These are phyloP conservation scores for Camptophora hylomeconis DNA, from an alignment of 2,329 filamentous ascomycete species.

Conservation along the genomic window DNA sequence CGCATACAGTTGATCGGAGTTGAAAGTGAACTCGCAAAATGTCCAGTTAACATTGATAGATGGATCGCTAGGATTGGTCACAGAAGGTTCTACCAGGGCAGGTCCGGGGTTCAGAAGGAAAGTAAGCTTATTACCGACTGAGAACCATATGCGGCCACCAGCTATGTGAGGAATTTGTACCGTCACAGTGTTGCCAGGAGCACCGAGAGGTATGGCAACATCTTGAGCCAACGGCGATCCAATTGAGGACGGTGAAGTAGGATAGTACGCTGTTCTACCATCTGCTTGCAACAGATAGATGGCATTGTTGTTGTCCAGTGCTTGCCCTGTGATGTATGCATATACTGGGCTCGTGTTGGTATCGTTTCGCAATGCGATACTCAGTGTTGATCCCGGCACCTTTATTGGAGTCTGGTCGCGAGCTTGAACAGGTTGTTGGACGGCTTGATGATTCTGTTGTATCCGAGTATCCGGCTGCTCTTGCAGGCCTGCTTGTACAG, in stretches of 20 bases:
- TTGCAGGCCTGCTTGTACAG: not conserved
- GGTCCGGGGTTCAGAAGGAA: slow-evolving; percentile 62
- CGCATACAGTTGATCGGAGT: slow-evolving; percentile 46
- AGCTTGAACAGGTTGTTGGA: slow-evolving; percentile 4
- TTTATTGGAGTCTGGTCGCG: slow-evolving; percentile 5
- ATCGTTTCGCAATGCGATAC: slow-evolving; percentile 53
- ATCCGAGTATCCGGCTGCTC: not conserved
- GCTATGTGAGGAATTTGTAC: slow-evolving; percentile 57
- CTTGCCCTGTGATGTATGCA: slow-evolving; percentile 58
- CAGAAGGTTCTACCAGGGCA: slow-evolving; percentile 60
- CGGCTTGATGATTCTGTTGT: slow-evolving; percentile 3
- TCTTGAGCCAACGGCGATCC: slow-evolving; percentile 39
- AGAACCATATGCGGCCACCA: slow-evolving; percentile 62
- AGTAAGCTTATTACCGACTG: slow-evolving; percentile 44
- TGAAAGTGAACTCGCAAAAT: slow-evolving; percentile 59
- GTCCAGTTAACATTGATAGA: slow-evolving; percentile 52
- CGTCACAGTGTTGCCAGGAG: slow-evolving; percentile 44
- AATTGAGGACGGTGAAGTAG: slow-evolving; percentile 41
- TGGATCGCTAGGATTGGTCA: slow-evolving; percentile 50
- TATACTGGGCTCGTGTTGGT: slow-evolving; percentile 48
- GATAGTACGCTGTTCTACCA: slow-evolving; percentile 53
- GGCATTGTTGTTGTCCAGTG: slow-evolving; percentile 45
- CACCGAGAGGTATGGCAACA: slow-evolving; percentile 51
- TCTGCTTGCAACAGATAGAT: slow-evolving; percentile 53
- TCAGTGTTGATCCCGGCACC: slow-evolving; percentile 30